A percentile compares a stretch with the other conserved stretches of the same genome.
Conservation (phyloP, 208 protist genomes). For the Trypanosomatidae sp. region DNA sequence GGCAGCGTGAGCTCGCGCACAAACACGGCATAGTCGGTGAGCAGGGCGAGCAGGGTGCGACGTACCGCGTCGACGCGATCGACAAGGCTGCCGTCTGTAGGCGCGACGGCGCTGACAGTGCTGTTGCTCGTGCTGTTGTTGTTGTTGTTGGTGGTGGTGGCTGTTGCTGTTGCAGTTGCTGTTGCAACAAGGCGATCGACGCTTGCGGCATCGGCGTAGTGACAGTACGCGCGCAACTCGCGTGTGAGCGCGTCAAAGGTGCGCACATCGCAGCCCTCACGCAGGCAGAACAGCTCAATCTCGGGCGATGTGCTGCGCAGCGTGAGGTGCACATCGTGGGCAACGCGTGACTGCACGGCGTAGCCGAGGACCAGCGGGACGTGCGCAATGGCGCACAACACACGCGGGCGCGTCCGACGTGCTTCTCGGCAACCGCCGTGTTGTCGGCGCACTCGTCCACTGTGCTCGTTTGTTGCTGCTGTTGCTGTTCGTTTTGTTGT, state of each 20-base stretch:
- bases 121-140: conserved; percentile 4
- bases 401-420: no score
- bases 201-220: conserved; percentile 22
- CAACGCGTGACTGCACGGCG: conserved; percentile 36
- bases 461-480: neutral
- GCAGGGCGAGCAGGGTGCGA: conserved; percentile 19
- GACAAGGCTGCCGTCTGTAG: neutral
- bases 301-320: conserved; percentile 36
- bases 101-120: no score
- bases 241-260: conserved; percentile 16
- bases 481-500: conserved; percentile 1
- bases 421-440: no score
- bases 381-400: conserved; percentile 42
- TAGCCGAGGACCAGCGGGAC: conserved; percentile 74
- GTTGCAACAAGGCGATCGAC: no score
- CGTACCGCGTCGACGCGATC: conserved; percentile 19
- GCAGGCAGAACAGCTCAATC: conserved; percentile 48
- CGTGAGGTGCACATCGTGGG: conserved; percentile 28
- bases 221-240: conserved; percentile 30
- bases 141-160: conserved; percentile 8
- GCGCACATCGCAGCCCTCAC: conserved; percentile 10
- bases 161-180: conserved; percentile 5
- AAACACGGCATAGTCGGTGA: conserved; percentile 16
- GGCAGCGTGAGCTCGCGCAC: conserved; percentile 21
- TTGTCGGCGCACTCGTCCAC: neutral